phyloP scores from a whole-genome alignment of 2,329 filamentous ascomycete species.

The Aspergillus udagawae region DNA sequence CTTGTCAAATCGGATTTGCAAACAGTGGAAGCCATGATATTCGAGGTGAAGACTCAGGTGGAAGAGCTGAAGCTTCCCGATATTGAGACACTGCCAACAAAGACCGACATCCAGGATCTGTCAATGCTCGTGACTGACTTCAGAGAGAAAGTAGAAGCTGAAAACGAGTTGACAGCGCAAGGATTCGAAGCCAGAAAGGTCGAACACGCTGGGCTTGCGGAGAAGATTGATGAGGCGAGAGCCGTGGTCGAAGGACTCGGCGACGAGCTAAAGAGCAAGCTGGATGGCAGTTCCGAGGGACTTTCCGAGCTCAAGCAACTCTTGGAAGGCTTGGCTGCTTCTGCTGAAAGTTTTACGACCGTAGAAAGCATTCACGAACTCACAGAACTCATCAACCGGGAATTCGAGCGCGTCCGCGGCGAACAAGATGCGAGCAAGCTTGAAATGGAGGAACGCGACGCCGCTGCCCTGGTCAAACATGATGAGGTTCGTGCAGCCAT shows the following conservation, averaged over 20 bases:
- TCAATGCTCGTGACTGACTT: slow-evolving; percentile 68
- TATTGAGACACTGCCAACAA: slow-evolving; percentile 66
- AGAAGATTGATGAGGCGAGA: slow-evolving; percentile 76
- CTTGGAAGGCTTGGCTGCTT: slow-evolving; percentile 66
- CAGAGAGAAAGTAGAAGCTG: slow-evolving; percentile 58
- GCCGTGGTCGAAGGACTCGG: slow-evolving; percentile 73
- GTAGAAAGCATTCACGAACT: slow-evolving; percentile 66
- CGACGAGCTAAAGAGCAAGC: slow-evolving; percentile 68
- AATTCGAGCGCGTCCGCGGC: slow-evolving; percentile 82
- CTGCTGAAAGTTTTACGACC: slow-evolving; percentile 43
- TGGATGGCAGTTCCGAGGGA: slow-evolving; percentile 69
- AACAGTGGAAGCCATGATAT: slow-evolving; percentile 71
- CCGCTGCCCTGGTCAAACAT: slow-evolving; percentile 55
- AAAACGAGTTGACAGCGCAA: slow-evolving; percentile 70
- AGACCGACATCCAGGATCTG: slow-evolving; percentile 70
- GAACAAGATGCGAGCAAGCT: slow-evolving; percentile 75
- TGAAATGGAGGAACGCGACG: slow-evolving; percentile 64
- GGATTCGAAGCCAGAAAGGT: slow-evolving; percentile 79
- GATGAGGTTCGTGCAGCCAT: slow-evolving; percentile 56
- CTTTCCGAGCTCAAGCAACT: slow-evolving; percentile 56
- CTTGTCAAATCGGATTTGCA: slow-evolving; percentile 80
- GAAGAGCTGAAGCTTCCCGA: slow-evolving; percentile 70
- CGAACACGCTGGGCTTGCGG: slow-evolving; percentile 73
- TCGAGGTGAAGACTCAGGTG: slow-evolving; percentile 78
- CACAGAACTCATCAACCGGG: slow-evolving; percentile 70